Conservation (phyloP, 768 basidiomycete species). For the Boletus barrowsii region DNA sequence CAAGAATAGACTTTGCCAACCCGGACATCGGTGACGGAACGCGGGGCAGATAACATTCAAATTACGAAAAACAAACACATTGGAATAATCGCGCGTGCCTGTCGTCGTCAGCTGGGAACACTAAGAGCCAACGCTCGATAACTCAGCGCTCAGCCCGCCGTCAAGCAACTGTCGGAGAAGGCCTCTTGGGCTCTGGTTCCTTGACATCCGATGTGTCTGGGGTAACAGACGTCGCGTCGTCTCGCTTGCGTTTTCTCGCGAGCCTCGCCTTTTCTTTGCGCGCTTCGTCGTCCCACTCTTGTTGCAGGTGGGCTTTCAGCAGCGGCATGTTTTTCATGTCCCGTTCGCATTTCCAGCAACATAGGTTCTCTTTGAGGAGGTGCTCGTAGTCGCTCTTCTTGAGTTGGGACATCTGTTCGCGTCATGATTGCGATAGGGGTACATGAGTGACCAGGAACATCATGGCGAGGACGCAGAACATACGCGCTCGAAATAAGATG, state of each 20-base stretch:
- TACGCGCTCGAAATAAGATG: constrained; percentile 52
- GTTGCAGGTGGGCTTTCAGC: constrained; percentile 71
- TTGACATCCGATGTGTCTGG: background rate
- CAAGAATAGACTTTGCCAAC: background rate
- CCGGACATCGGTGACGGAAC: background rate
- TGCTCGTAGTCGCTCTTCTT: constrained; percentile 55
- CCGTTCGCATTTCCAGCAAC: constrained; percentile 68
- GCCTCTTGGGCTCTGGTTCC: constrained; percentile 14
- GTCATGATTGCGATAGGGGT: background rate
- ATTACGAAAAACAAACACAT: background rate
- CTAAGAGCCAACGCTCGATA: background rate
- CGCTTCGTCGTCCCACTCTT: constrained; percentile 61
- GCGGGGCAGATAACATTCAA: constrained; percentile 6
- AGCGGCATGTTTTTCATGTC: constrained; percentile 68
- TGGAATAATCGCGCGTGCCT: background rate
- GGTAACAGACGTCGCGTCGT: background rate
- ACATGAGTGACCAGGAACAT: background rate
- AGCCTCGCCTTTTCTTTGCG: constrained; percentile 40
- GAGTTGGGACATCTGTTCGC: constrained; percentile 49
- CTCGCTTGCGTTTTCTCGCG: constrained; percentile 41
- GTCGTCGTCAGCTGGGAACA: background rate
- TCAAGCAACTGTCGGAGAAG: constrained; percentile 8
- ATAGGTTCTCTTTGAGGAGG: constrained; percentile 62
- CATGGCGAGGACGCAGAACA: constrained; percentile 17
- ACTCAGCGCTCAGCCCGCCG: background rate